Base-by-base conservation (phyloP, 2,329 filamentous ascomycete genomes). In the Phoma sp. region DNA sequence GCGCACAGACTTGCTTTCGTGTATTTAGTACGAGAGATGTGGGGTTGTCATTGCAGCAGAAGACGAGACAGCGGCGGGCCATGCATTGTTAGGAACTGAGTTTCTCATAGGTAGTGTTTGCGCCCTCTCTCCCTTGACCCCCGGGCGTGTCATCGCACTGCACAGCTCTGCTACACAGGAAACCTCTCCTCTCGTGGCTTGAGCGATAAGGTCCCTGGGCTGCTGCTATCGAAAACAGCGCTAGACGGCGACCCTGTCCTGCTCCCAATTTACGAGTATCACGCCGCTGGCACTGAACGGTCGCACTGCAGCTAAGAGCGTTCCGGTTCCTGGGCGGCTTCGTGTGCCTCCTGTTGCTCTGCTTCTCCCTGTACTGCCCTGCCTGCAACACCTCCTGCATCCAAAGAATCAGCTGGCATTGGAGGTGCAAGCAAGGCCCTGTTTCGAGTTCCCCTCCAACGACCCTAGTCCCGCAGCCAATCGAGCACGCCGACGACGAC, bases 271-370 rank as follows among this genome's bases (percentile, higher is more conserved):
- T 27, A 9, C 39, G 4, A 23, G 4, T 2, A 40, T 6, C 23
- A 44, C 41, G 41, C 35, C 18, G 47, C 36, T 22, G 13, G 37
- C 39, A 35, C 42, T 9, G 32, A 29, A 13, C 42, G 40, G 52
- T 36, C 35, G 47, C 52, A 55, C 45, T 14, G 39, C 50, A 52
- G 42, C 49, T 43, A 42, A 38, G 43, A 53, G 33, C 23, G 39
- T 43, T 45, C 45, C 22, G 44, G 27, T 54, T 54, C 45, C 45
- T 54, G 40, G 44, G 42, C 18, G n/a, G 7, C 3, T 24, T 14
- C 24, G 30, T 22, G 22, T 25, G 11, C 36, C 22, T 27, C 25
- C 36, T 25, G 29, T 36, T 47, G 37, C 30, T 25, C 18, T 35
- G 35, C 22, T 11, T 7, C n/a, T 14, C 18, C 35, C 8, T 6